phyloP scores from a whole-genome alignment of 257 asterid genomes.

The Ajuga chamaepitys region DNA sequence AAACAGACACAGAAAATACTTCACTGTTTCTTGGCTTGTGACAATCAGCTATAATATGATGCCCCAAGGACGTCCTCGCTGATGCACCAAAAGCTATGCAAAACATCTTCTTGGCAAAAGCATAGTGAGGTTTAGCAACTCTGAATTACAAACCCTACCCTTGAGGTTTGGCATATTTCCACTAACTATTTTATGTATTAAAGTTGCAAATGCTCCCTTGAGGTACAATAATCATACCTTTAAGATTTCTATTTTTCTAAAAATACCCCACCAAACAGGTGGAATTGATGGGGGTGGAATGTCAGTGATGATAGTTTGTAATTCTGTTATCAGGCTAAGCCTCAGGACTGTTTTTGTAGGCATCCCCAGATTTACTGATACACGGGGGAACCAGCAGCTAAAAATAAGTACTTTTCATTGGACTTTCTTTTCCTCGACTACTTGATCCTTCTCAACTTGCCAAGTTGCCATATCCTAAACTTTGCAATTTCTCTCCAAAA shows the following conservation, averaged over 20 bases:
- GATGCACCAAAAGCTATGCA: background rate
- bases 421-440: background rate
- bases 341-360: too few relatives aligned
- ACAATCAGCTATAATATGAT: background rate
- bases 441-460: background rate
- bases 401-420: background rate
- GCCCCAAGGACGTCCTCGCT: background rate
- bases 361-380: background rate
- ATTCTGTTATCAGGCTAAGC: too few relatives aligned
- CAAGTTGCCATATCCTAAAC: background rate
- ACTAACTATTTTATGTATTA: too few relatives aligned
- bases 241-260: too few relatives aligned
- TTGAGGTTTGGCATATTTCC: too few relatives aligned
- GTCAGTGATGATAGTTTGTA: too few relatives aligned
- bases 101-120: background rate
- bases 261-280: too few relatives aligned
- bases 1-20: background rate
- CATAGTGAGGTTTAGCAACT: background rate
- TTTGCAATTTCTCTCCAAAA: background rate
- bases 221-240: too few relatives aligned
- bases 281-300: too few relatives aligned
- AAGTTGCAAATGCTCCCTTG: too few relatives aligned
- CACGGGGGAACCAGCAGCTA: background rate
- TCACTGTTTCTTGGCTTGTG: background rate
- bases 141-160: too few relatives aligned